Conservation (phyloP, 331 rosid species). For the Phaseolus coccineus region DNA sequence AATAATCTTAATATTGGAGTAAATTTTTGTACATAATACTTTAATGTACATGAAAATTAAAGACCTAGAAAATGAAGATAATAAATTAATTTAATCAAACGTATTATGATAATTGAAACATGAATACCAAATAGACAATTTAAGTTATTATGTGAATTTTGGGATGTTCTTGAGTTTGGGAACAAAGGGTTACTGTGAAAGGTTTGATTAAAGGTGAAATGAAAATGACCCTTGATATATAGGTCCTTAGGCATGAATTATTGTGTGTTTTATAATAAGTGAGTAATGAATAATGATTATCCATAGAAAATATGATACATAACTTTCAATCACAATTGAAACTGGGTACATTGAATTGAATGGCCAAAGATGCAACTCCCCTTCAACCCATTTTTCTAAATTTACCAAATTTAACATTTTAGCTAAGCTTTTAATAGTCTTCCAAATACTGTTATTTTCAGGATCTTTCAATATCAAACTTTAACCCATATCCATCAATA, state of each 20-base stretch:
- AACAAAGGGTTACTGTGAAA: constrained; percentile 52
- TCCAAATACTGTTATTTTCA: constrained; percentile 55
- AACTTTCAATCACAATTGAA: constrained; percentile 39
- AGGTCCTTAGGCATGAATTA: neutral
- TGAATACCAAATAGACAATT: too few relatives aligned
- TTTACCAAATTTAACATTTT: constrained; percentile 54
- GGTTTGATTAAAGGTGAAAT: constrained; percentile 42
- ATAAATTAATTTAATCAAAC: too few relatives aligned
- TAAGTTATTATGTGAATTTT: too few relatives aligned
- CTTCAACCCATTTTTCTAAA: constrained; percentile 51
- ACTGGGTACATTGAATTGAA: constrained; percentile 64
- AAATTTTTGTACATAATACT: too few relatives aligned
- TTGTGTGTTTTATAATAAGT: constrained; percentile 18
- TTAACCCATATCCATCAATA: neutral
- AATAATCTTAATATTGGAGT: too few relatives aligned
- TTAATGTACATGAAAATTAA: too few relatives aligned
- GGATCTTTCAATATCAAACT: constrained; percentile 38
- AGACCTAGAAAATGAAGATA: too few relatives aligned
- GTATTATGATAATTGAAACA: too few relatives aligned
- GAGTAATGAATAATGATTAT: constrained; percentile 42
- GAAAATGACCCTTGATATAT: constrained; percentile 42
- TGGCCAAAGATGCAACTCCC: constrained; percentile 64
- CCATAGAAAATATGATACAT: constrained; percentile 19
- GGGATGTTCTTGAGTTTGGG: too few relatives aligned
- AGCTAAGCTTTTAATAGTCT: constrained; percentile 57